Conservation (phyloP, 306 rosid genomes). For the Quillaja saponaria region DNA sequence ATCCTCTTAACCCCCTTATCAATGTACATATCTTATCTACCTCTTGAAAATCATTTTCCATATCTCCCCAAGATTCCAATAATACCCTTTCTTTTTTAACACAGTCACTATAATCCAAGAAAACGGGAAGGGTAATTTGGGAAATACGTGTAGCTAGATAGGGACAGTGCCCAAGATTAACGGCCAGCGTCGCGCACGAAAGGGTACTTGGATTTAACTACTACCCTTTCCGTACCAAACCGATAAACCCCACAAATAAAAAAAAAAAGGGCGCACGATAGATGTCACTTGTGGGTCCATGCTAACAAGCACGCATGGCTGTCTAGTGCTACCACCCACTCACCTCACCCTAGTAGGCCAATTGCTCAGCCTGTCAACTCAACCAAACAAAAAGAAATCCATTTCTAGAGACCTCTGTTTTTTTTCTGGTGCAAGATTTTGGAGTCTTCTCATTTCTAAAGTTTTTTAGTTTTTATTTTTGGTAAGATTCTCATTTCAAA, state of each 20-base stretch:
- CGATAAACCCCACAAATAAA: not conserved
- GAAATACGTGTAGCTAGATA: not conserved
- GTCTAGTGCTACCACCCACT: conserved; percentile 52
- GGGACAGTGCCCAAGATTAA: conserved; percentile 41
- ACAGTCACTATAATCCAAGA: not conserved
- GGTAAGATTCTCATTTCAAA: not conserved
- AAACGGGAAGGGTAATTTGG: conserved; percentile 17
- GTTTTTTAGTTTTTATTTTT: no score
- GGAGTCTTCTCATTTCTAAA: not conserved
- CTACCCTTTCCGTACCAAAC: conserved; percentile 23
- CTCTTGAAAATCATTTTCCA: conserved; percentile 23
- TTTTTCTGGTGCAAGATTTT: no score
- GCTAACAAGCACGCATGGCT: conserved; percentile 55
- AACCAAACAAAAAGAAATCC: conserved; percentile 1
- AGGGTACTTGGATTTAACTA: conserved; percentile 44
- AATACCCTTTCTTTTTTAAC: conserved; percentile 10
- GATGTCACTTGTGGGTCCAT: conserved; percentile 51
- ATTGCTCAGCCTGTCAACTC: conserved; percentile 51
- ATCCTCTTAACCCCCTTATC: conserved; percentile 11
- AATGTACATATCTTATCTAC: conserved; percentile 46
- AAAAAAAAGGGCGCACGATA: conserved; percentile 37
- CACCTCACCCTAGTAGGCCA: no score
- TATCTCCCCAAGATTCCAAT: conserved; percentile 19
- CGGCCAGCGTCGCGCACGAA: conserved; percentile 37
- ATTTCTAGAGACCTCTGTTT: not conserved